Percentiles rank a stretch among this genome's conserved stretches.
Evolutionary conservation across 1,284 basidiomycete genomes (phyloP).

Genomic region (Cutaneotrichosporon sp.): DNA sequence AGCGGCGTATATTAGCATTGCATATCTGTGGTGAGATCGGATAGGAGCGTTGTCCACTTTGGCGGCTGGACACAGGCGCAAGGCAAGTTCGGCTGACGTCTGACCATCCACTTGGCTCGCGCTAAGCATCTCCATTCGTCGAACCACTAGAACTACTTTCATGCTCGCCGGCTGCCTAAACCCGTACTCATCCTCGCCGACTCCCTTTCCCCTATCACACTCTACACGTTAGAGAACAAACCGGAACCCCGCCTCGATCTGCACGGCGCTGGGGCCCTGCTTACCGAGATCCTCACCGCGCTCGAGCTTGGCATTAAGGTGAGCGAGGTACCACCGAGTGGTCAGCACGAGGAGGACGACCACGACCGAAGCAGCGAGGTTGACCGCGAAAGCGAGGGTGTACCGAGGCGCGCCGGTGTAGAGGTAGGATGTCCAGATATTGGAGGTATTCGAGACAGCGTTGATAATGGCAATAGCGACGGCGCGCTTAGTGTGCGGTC

Average conservation of each 20-base stretch:
- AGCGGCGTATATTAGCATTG: constrained; percentile 25
- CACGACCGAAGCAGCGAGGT: constrained; percentile 46
- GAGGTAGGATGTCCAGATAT: constrained; percentile 52
- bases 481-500: constrained; percentile 51
- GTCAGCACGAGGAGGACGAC: constrained; percentile 36
- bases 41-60: neutral
- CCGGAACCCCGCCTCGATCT: constrained; percentile 45
- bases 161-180: too few species aligned
- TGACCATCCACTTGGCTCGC: neutral
- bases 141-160: too few species aligned
- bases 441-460: constrained; percentile 49
- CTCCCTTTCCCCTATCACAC: too few species aligned
- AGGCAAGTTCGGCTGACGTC: neutral
- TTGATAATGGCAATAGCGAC: constrained; percentile 53
- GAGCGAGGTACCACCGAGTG: constrained; percentile 41
- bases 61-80: too few species aligned
- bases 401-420: constrained; percentile 44
- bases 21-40: neutral
- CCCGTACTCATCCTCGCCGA: too few species aligned
- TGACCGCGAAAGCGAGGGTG: constrained; percentile 44
- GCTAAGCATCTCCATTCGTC: too few species aligned
- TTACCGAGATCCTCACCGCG: constrained; percentile 39
- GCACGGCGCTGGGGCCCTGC: constrained; percentile 41
- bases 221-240: constrained; percentile 47
- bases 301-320: constrained; percentile 48